phyloP scores from a whole-genome alignment of 371 early-diverging fungal genomes.

The Mortierella sp. region DNA sequence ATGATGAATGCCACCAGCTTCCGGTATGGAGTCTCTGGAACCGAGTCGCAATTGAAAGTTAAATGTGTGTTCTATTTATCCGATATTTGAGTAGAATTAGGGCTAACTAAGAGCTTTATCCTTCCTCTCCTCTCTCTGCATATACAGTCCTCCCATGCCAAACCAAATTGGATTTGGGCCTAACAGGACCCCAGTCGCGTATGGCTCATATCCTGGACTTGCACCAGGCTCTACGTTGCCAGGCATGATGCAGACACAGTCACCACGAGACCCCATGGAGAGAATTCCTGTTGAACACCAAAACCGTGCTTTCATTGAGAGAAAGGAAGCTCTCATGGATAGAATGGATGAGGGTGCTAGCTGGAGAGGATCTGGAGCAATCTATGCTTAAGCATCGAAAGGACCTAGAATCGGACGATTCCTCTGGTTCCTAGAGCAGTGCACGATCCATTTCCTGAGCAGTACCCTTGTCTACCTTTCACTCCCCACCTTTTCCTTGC shows the following conservation, averaged over 20 bases:
- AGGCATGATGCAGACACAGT: conserved; percentile 47
- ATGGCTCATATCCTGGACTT: conserved; percentile 26
- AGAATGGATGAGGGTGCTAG: conserved; percentile 58
- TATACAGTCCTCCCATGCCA: conserved; percentile 29
- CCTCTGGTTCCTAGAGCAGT: conserved; percentile 18
- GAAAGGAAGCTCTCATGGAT: conserved; percentile 58
- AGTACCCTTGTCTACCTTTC: conserved; percentile 1
- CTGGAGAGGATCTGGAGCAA: conserved; percentile 59
- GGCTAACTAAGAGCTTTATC: not conserved
- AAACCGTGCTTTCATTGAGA: conserved; percentile 59
- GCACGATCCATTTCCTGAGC: conserved; percentile 18
- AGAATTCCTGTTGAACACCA: conserved; percentile 60
- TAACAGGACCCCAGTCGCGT: conserved; percentile 21
- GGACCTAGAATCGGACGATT: conserved; percentile 1
- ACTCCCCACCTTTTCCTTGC: not conserved
- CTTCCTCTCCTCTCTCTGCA: not conserved
- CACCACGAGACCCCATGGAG: conserved; percentile 57
- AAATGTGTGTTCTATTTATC: not conserved
- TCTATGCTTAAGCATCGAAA: conserved; percentile 56
- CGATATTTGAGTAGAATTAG: not conserved
- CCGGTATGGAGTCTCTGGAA: conserved; percentile 21
- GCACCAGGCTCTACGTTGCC: conserved; percentile 29
- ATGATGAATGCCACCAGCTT: conserved; percentile 41
- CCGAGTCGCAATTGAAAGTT: not conserved
- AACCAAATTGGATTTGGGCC: conserved; percentile 34